Conservation (phyloP, 768 basidiomycete species). For the Lactarius pseudohatsudake region DNA sequence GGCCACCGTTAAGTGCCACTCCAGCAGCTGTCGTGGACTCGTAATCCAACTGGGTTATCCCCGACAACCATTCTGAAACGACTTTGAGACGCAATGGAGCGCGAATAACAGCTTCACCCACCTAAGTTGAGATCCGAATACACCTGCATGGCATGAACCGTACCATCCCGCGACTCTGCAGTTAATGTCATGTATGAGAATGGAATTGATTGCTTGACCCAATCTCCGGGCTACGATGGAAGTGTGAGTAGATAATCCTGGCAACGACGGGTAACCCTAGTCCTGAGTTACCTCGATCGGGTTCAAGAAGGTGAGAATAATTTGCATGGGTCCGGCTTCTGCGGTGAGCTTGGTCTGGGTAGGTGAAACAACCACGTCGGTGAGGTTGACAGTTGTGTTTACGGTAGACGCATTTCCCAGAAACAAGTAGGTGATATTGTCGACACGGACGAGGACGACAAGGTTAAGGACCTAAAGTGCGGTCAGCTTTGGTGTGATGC, state of each 20-base stretch:
- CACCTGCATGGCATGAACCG: slow-evolving; percentile 38
- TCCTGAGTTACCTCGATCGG: slow-evolving; percentile 38
- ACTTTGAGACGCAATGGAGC: neutral
- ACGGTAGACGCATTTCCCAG: slow-evolving; percentile 16
- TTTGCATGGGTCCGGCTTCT: slow-evolving; percentile 38
- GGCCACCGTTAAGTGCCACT: too few species aligned
- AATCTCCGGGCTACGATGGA: slow-evolving; percentile 36
- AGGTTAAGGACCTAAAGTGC: slow-evolving; percentile 14
- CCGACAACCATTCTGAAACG: neutral
- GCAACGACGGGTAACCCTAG: neutral
- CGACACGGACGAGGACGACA: slow-evolving; percentile 19
- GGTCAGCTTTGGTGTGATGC: neutral
- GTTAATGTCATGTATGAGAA: slow-evolving; percentile 41
- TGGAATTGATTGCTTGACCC: slow-evolving; percentile 41
- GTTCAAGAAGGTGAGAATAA: slow-evolving; percentile 41
- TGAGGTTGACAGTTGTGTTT: slow-evolving; percentile 26
- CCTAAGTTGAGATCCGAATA: slow-evolving; percentile 43
- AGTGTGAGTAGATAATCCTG: neutral
- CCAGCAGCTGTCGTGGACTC: too few species aligned
- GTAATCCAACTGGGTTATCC: too few species aligned
- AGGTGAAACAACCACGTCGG: slow-evolving; percentile 36
- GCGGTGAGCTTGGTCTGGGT: slow-evolving; percentile 38
- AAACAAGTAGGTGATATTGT: slow-evolving; percentile 24
- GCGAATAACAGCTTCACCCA: slow-evolving; percentile 20
- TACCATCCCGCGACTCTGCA: slow-evolving; percentile 36